Evolutionary conservation across 768 basidiomycete species (phyloP), one percentile per base, ranked within the genome.

Genomic region (Mycena chlorophos): DNA sequence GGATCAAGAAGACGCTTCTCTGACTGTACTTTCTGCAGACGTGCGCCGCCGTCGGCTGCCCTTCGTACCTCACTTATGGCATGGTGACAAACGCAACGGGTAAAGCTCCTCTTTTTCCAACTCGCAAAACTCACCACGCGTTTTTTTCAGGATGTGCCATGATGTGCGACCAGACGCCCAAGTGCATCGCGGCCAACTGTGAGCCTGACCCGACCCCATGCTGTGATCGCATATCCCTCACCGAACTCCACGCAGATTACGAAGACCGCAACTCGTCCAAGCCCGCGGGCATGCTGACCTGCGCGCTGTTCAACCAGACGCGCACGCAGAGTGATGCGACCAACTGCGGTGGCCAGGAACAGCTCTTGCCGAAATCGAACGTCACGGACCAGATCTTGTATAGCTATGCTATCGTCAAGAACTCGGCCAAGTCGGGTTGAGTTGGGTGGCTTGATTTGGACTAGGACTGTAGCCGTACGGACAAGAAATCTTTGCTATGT

Each of bases 301-400:
- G 60, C 42, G 13, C 60, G 39, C n/a, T 62, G 13, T 62, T 62
- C 43, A 30, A 40, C 14, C 22, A 8, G 22, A 25, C 26, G 1
- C 6, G 43, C 17, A 34, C 43, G 14, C 23, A 13, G 6, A 43
- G 29, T 6, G 45, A 57, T 47, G 56, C 51, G 12, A 55, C 40
- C 26, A 58, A 62, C 48, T 57, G 56, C 43, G 60, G 60, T 5
- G 14, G 20, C 1, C 56, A 62, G 43, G 53, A 62, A 51, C 60
- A 57, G 46, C 10, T 34, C 30, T n/a, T 47, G 28, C 5, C 19
- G 3, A 49, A 17, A 6, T 55, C 60, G 1, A 34, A 0, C 2
- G 51, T 27, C 13, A 10, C 2, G 23, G 58, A 52, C 1, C 3
- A 17, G n/a, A 62, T 62, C 37, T 43, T 29, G 29, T 26, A 55